phyloP scores from a whole-genome alignment of 352 stramenopile species.

The Globisporangium takayamanum region DNA sequence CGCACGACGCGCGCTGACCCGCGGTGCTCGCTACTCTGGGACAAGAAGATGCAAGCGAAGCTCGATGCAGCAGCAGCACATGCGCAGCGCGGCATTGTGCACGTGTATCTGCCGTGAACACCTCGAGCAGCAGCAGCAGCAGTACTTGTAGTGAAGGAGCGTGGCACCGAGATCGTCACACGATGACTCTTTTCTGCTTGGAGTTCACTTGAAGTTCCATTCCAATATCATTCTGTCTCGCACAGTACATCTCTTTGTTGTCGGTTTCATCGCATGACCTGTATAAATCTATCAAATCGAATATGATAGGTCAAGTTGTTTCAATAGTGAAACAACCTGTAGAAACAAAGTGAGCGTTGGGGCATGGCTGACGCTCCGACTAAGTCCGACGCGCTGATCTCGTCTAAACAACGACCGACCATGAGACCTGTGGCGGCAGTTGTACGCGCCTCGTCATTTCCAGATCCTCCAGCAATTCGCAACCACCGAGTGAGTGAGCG shows the following conservation, averaged over 20 bases:
- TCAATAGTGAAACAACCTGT: too few relatives aligned
- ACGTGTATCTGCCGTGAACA: slow-evolving; percentile 46
- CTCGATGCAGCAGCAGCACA: slow-evolving; percentile 40
- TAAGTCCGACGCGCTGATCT: slow-evolving; percentile 1
- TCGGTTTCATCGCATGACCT: too few relatives aligned
- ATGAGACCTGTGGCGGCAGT: too few relatives aligned
- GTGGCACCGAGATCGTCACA: too few relatives aligned
- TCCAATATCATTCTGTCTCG: too few relatives aligned
- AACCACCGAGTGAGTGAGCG: neutral
- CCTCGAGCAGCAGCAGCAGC: neutral
- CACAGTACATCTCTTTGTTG: too few relatives aligned
- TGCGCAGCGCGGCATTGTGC: slow-evolving; percentile 56
- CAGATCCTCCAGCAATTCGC: neutral
- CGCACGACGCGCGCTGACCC: slow-evolving; percentile 70
- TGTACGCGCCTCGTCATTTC: neutral
- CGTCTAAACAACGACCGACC: too few relatives aligned
- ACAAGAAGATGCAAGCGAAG: slow-evolving; percentile 59
- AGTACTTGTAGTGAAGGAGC: too few relatives aligned
- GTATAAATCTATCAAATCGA: too few relatives aligned
- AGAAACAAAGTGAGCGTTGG: neutral
- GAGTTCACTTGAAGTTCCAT: too few relatives aligned
- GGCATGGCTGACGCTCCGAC: neutral
- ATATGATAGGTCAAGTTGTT: too few relatives aligned
- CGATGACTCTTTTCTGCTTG: too few relatives aligned
- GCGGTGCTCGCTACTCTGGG: slow-evolving; percentile 69